These are phyloP conservation scores for Ophiostoma ulmi DNA, from an alignment of 2,329 filamentous ascomycete species.

Conservation along the genomic window DNA sequence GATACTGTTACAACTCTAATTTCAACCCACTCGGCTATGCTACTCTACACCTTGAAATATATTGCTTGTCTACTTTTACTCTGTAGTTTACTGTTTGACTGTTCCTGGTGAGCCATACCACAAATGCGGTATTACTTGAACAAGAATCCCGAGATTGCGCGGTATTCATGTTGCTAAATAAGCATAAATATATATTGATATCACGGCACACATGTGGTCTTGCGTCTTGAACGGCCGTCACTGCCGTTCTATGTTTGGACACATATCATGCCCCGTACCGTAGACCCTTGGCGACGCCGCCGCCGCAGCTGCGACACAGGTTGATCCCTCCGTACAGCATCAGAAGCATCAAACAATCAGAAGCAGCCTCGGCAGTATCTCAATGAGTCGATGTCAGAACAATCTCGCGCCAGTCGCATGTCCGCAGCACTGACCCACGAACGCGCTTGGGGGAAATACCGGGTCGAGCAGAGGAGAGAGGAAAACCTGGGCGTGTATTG, in stretches of 20 bases:
- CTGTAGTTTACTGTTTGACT: neutral
- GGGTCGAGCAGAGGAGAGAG: neutral
- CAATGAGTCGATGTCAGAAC: neutral
- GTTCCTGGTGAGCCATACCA: neutral
- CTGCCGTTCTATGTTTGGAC: neutral
- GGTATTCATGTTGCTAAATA: neutral
- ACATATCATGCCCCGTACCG: neutral
- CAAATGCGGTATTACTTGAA: constrained; percentile 5
- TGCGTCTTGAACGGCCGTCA: neutral
- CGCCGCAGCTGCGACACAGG: neutral
- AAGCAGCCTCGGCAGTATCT: constrained; percentile 13
- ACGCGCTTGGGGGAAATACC: neutral
- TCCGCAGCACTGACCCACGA: neutral
- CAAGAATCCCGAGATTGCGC: neutral
- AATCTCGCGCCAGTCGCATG: constrained; percentile 1
- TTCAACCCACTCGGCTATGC: neutral
- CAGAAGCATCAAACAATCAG: neutral
- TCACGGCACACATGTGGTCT: neutral
- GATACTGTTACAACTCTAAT: neutral
- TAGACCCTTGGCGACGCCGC: neutral
- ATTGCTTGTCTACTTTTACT: neutral
- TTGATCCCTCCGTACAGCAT: neutral
- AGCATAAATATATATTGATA: neutral
- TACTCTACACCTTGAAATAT: constrained; percentile 1
- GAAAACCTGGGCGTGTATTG: neutral